Evolutionary conservation across 495 filamentous ascomycete genomes (phyloP).

Genomic region (Hypoxylon lienhwacheense): DNA sequence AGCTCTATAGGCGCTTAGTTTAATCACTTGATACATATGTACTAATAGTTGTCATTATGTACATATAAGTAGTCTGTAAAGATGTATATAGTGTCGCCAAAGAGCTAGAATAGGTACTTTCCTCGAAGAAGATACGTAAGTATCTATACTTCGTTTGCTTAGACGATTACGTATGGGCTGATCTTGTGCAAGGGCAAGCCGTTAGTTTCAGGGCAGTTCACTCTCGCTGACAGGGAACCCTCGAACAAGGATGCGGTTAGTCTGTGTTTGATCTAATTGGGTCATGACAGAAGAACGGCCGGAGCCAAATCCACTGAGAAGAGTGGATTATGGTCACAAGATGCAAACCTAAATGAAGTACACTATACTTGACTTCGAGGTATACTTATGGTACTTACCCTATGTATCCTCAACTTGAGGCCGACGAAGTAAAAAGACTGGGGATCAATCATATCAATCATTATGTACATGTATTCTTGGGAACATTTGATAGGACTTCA

Average conservation of each 20-base stretch:
- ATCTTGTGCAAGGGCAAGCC: conserved; percentile 31
- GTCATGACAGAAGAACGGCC: conserved; percentile 18
- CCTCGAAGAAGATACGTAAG: too few relatives aligned
- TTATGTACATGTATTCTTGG: background rate
- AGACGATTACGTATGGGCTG: conserved; percentile 25
- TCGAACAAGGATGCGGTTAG: conserved; percentile 12
- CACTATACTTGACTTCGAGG: conserved; percentile 16
- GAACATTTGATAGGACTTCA: too few relatives aligned
- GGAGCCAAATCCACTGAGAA: conserved; percentile 28
- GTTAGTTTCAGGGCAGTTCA: conserved; percentile 33
- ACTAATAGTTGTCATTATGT: too few relatives aligned
- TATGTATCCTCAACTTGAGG: conserved; percentile 5
- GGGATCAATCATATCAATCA: background rate
- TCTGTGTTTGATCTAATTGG: conserved; percentile 16
- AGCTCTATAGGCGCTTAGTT: conserved; percentile 28
- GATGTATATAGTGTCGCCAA: too few relatives aligned
- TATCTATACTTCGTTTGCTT: conserved; percentile 21
- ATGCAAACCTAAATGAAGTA: conserved; percentile 31
- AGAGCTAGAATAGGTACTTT: too few relatives aligned
- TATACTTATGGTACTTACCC: conserved; percentile 7
- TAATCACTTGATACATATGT: conserved; percentile 38
- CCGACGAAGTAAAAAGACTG: background rate
- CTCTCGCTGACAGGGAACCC: conserved; percentile 20
- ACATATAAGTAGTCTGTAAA: too few relatives aligned
- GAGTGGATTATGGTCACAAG: conserved; percentile 35